Percentiles rank a stretch among this genome's conserved stretches.
Evolutionary conservation across 208 protist species (phyloP).

Genomic region (Acanthamoeba divionensis): DNA sequence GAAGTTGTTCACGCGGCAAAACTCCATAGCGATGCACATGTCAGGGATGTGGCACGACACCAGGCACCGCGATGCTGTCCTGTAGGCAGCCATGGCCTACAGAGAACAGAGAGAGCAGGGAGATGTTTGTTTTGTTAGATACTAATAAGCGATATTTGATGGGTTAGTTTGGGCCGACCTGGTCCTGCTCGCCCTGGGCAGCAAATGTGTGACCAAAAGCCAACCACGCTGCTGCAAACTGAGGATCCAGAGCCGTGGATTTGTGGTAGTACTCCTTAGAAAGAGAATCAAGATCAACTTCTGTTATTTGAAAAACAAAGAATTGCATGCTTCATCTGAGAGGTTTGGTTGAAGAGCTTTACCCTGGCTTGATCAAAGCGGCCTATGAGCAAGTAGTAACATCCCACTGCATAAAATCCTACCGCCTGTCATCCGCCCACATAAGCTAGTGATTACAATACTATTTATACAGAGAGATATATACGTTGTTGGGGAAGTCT

Average conservation of each 20-base stretch:
- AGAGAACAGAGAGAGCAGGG: too few species aligned
- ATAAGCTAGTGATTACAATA: too few species aligned
- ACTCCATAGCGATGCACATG: slow-evolving; percentile 72
- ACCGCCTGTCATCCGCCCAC: too few species aligned
- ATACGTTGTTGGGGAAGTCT: neutral
- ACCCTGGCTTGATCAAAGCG: slow-evolving; percentile 55
- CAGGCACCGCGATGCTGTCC: slow-evolving; percentile 60
- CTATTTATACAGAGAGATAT: too few species aligned
- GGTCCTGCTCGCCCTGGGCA: slow-evolving; percentile 65
- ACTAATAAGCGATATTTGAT: too few species aligned
- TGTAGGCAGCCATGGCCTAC: slow-evolving; percentile 70
- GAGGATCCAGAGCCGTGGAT: neutral
- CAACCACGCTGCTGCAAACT: slow-evolving; percentile 49
- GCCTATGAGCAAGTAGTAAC: slow-evolving; percentile 66
- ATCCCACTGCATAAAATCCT: slow-evolving; percentile 70
- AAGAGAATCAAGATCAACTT: too few species aligned
- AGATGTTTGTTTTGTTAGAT: too few species aligned
- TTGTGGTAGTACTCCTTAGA: too few species aligned
- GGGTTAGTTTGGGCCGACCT: too few species aligned
- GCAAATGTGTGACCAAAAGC: slow-evolving; percentile 71
- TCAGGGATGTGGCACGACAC: slow-evolving; percentile 53
- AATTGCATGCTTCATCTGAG: too few species aligned
- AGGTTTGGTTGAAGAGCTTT: too few species aligned
- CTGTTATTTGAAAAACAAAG: too few species aligned
- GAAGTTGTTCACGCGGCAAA: slow-evolving; percentile 61